Evolutionary conservation across 2,329 filamentous ascomycete species (phyloP).

Genomic region (Microcyclosporella mali): DNA sequence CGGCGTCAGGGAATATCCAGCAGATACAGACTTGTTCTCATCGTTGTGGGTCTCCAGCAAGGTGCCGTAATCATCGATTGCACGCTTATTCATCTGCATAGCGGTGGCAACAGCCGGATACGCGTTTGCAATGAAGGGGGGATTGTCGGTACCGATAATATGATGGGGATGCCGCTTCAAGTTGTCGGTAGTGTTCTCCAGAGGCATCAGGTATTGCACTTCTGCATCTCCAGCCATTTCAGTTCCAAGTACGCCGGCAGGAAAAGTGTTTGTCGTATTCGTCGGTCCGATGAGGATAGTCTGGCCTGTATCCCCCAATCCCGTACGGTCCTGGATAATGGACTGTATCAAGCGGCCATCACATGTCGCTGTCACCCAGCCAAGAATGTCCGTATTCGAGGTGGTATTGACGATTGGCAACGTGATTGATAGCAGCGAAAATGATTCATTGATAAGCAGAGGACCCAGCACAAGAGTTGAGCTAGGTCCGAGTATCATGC

Average conservation of each 20-base stretch:
- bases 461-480: slow-evolving; percentile 68
- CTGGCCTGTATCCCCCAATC: slow-evolving; percentile 64
- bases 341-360: slow-evolving; percentile 58
- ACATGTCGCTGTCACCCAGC: slow-evolving; percentile 74
- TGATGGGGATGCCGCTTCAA: slow-evolving; percentile 23
- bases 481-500: slow-evolving; percentile 38
- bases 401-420: slow-evolving; percentile 68
- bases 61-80: slow-evolving; percentile 55
- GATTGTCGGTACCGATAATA: slow-evolving; percentile 37
- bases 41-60: slow-evolving; percentile 62
- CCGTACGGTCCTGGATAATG: slow-evolving; percentile 60
- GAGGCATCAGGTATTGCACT: slow-evolving; percentile 27
- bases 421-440: slow-evolving; percentile 74
- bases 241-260: slow-evolving; percentile 26
- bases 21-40: slow-evolving; percentile 60
- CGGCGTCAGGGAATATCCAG: slow-evolving; percentile 70
- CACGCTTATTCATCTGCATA: slow-evolving; percentile 40
- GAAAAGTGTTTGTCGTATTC: slow-evolving; percentile 55
- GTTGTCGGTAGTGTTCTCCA: slow-evolving; percentile 21
- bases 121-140: slow-evolving; percentile 52
- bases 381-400: slow-evolving; percentile 59
- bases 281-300: slow-evolving; percentile 66
- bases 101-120: slow-evolving; percentile 61
- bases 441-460: slow-evolving; percentile 62
- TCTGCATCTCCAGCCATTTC: slow-evolving; percentile 16